Base-by-base conservation (phyloP, 495 filamentous ascomycete species). In the Talaromyces nanjingensis region DNA sequence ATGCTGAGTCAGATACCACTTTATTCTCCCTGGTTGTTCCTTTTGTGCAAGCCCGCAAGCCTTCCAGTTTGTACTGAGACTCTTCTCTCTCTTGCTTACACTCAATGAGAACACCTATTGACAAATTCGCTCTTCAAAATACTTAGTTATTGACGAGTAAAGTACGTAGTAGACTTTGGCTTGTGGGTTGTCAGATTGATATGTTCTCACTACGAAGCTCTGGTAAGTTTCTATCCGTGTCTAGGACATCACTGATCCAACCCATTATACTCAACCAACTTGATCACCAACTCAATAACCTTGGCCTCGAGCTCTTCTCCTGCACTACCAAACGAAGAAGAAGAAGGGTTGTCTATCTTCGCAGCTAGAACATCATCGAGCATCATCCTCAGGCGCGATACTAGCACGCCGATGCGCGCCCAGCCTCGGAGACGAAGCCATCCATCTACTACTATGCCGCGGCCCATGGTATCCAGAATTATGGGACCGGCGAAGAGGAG, bases 361-460 rank as follows among this genome's bases (percentile, higher is more conserved):
- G 79, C 73, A 65, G 87, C 87, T 64, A 98, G 83, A 42, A 94
- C 79, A 68, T 86, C 84, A 72, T 98, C 96, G 14, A 98, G 79
- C 87, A 98, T 89, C 56, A 84, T 87, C 63, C 96, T 80, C 58
- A 98, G 73, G 59, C 92, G 81, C 14, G 88, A 90, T 12, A 97
- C 89, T 61, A 98, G 74, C 6, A 96, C 93, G 11, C 94, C 94
- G 60, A 98, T 93, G 22, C 96, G 80, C 2, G 96, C 96, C 94
- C 96, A 98, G 2, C 94, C 94, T 6, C 92, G 83, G 24, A 98
- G 76, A 33, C 90, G 81, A 39, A 98, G 74, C 96, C 96, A 97
- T 47, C 91, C 92, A 76, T 98, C 96, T 5, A 98, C 91, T 14
- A 97, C 77, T 2, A 98, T 77, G 4, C 96, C 94, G 7, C 93